phyloP scores from a whole-genome alignment of 306 rosid genomes.

The Geum urbanum region DNA sequence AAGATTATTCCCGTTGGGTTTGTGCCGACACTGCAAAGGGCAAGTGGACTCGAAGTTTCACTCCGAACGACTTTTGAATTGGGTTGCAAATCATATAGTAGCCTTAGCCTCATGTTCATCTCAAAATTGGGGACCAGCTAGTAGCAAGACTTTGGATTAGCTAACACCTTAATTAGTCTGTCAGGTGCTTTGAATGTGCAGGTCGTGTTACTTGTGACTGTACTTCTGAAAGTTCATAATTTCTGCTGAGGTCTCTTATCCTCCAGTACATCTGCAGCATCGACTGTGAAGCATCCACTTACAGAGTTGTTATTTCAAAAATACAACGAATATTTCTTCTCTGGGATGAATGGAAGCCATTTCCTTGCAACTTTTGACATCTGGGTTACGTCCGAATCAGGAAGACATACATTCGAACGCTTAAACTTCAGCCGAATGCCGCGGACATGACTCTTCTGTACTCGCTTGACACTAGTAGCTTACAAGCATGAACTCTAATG shows the following conservation, averaged over 20 bases:
- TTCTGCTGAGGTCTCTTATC: not conserved
- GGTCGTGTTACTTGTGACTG: not conserved
- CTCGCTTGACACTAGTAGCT: no score
- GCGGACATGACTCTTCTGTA: no score
- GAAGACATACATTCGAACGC: no score
- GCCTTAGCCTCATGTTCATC: not conserved
- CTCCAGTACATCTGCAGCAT: not conserved
- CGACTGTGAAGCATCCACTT: no score
- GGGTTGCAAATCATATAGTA: not conserved
- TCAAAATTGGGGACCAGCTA: not conserved
- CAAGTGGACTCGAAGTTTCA: slow-evolving; percentile 20
- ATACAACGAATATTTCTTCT: not conserved
- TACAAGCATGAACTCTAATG: not conserved
- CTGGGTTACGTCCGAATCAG: no score
- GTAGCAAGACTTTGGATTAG: not conserved
- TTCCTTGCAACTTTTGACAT: not conserved
- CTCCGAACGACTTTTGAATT: not conserved
- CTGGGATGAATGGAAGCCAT: not conserved
- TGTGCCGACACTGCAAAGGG: slow-evolving; percentile 16
- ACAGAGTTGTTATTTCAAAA: no score
- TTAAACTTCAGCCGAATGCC: no score
- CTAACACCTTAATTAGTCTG: not conserved
- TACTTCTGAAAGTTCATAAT: not conserved
- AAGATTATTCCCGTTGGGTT: slow-evolving; percentile 14
- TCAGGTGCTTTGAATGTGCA: not conserved